A percentile compares a stretch with the other conserved stretches of the same genome.
Evolutionary conservation across 192 early-diverging fungal genomes (phyloP).

Genomic region (Entomortierella chlamydospora): DNA sequence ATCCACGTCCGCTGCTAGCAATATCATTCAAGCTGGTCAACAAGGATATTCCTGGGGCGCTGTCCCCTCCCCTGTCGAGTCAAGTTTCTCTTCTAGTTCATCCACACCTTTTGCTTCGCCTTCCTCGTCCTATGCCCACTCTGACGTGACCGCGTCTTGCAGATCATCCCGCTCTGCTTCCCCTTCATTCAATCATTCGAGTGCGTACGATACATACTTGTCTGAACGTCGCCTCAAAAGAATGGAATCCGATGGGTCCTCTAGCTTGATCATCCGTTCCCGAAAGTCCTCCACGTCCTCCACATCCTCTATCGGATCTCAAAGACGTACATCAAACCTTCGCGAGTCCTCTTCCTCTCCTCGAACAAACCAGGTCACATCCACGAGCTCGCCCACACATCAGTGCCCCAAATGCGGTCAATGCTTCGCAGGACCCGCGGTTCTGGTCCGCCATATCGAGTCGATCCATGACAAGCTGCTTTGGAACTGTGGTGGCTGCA

Average conservation of each 20-base stretch:
- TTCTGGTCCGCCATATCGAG: slow-evolving; percentile 45
- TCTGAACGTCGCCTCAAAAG: slow-evolving; percentile 22
- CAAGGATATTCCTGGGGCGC: slow-evolving; percentile 39
- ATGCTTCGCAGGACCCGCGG: slow-evolving; percentile 45
- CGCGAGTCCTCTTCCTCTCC: slow-evolving; percentile 15
- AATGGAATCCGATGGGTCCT: slow-evolving; percentile 4
- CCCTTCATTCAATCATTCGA: slow-evolving; percentile 1
- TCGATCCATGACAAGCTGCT: slow-evolving; percentile 53
- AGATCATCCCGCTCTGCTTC: slow-evolving; percentile 41
- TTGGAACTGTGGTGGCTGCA: slow-evolving; percentile 54
- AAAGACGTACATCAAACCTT: slow-evolving; percentile 10
- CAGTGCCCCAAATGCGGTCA: slow-evolving; percentile 43
- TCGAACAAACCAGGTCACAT: neutral
- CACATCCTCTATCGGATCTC: slow-evolving; percentile 31
- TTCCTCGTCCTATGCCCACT: slow-evolving; percentile 30
- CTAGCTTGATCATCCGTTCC: slow-evolving; percentile 25
- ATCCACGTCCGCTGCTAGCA: slow-evolving; percentile 32
- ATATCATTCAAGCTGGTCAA: slow-evolving; percentile 24
- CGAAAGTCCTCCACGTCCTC: slow-evolving; percentile 50
- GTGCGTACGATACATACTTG: slow-evolving; percentile 15
- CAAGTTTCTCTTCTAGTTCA: slow-evolving; percentile 35
- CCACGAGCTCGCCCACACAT: slow-evolving; percentile 14
- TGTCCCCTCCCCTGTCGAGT: slow-evolving; percentile 43
- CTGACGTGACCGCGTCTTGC: slow-evolving; percentile 33
- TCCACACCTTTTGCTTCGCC: slow-evolving; percentile 47